These are phyloP conservation scores for Nyssa sinensis DNA, from an alignment of 148 eudicot genomes.

Conservation along the genomic window DNA sequence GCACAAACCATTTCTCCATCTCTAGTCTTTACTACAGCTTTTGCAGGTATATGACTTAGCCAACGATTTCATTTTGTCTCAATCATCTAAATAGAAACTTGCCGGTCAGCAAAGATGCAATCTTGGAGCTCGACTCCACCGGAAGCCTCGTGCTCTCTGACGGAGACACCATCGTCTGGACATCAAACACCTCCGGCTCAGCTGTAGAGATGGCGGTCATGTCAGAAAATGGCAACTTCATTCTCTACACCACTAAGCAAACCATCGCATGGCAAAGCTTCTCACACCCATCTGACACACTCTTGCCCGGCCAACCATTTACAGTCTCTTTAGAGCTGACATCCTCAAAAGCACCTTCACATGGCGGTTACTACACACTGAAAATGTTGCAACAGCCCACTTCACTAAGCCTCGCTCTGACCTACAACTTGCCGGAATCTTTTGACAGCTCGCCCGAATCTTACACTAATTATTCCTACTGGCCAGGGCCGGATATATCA, in stretches of 20 bases:
- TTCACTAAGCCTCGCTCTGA: conserved; percentile 69
- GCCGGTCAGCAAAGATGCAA: conserved; percentile 60
- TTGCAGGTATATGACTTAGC: conserved; percentile 24
- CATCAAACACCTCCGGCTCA: conserved; percentile 60
- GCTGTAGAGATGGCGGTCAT: conserved; percentile 43
- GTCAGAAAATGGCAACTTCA: conserved; percentile 74
- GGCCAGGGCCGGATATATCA: conserved; percentile 82
- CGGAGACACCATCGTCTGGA: conserved; percentile 50
- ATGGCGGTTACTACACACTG: conserved; percentile 65
- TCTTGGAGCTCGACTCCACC: conserved; percentile 42
- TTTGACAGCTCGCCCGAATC: conserved; percentile 29
- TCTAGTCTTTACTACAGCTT: conserved; percentile 26
- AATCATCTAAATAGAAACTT: conserved; percentile 47
- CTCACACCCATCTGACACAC: conserved; percentile 80
- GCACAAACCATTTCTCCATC: conserved; percentile 13
- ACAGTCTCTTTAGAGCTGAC: conserved; percentile 49
- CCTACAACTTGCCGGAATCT: conserved; percentile 59
- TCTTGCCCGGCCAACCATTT: conserved; percentile 79
- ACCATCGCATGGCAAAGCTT: conserved; percentile 63
- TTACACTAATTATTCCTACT: conserved; percentile 61
- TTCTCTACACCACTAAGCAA: conserved; percentile 38
- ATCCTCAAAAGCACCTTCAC: conserved; percentile 36
- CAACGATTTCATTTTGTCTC: conserved; percentile 40
- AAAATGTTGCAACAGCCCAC: conserved; percentile 84
- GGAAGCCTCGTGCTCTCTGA: conserved; percentile 68